Percentiles rank a stretch among this genome's conserved stretches.
Conservation (phyloP, 345 rosid genomes). For the Melaleuca alternifolia region DNA sequence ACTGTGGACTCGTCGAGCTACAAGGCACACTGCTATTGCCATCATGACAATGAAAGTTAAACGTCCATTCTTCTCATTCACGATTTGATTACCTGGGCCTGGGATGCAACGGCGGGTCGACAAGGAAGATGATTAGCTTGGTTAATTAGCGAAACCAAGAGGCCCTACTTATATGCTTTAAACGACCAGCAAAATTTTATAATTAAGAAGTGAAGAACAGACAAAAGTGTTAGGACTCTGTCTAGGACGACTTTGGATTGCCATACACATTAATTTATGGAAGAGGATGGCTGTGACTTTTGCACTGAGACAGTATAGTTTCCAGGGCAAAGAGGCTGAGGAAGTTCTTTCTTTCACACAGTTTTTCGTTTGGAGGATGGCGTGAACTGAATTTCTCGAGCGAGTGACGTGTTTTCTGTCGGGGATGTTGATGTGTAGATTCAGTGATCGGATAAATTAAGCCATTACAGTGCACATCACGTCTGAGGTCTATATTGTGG, state of each 20-base stretch:
- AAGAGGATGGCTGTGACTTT: background rate
- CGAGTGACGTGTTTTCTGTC: background rate
- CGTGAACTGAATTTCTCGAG: background rate
- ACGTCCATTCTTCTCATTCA: too few relatives aligned
- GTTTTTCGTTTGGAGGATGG: background rate
- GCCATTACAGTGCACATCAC: background rate
- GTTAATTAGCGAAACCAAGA: background rate
- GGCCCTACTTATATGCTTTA: background rate
- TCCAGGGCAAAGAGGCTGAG: background rate
- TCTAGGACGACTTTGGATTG: background rate
- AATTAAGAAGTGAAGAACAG: background rate
- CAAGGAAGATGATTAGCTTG: background rate
- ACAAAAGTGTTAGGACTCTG: background rate
- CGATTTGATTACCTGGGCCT: background rate
- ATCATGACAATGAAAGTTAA: too few relatives aligned
- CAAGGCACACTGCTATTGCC: too few relatives aligned
- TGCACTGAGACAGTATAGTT: background rate
- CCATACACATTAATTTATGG: background rate
- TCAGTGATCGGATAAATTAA: background rate
- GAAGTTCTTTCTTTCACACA: background rate
- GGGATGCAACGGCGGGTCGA: background rate
- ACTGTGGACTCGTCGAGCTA: too few relatives aligned
- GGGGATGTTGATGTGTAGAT: background rate
- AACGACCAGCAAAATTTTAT: background rate
- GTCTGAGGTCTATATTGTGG: rapidly evolving